Evolutionary conservation across 352 stramenopile species (phyloP).

Genomic region (Phytophthora idaei): DNA sequence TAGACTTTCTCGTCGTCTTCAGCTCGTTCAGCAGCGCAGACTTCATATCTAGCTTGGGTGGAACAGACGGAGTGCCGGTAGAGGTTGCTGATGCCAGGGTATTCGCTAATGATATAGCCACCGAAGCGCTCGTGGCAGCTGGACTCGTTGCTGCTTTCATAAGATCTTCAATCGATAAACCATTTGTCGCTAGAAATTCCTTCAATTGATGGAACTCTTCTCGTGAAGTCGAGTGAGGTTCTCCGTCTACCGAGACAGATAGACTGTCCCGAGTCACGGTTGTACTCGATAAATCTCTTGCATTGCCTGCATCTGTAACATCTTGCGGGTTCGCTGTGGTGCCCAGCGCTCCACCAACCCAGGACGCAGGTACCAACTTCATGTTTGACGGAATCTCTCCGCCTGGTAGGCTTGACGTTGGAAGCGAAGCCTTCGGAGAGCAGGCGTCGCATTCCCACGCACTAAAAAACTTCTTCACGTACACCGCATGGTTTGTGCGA

Average conservation of each 20-base stretch:
- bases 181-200: slow-evolving; percentile 61
- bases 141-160: slow-evolving; percentile 64
- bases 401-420: background rate
- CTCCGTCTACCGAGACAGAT: slow-evolving; percentile 9
- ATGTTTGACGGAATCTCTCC: slow-evolving; percentile 47
- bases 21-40: slow-evolving; percentile 24
- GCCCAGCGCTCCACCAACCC: slow-evolving; percentile 33
- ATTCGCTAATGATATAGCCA: slow-evolving; percentile 14
- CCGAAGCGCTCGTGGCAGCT: slow-evolving; percentile 36
- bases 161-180: slow-evolving; percentile 76
- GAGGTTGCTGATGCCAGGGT: slow-evolving; percentile 16
- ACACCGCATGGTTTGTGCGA: slow-evolving; percentile 76
- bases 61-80: background rate
- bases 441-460: slow-evolving; percentile 76
- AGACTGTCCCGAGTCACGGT: background rate
- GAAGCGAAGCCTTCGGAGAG: slow-evolving; percentile 21
- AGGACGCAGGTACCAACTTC: slow-evolving; percentile 51
- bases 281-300: background rate
- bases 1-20: slow-evolving; percentile 17
- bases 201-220: slow-evolving; percentile 66
- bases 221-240: slow-evolving; percentile 13
- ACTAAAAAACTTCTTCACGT: slow-evolving; percentile 87
- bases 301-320: slow-evolving; percentile 16
- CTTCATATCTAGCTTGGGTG: slow-evolving; percentile 23
- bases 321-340: slow-evolving; percentile 33